Base-by-base conservation (phyloP, 768 basidiomycete genomes). In the Lentinula sp. region DNA sequence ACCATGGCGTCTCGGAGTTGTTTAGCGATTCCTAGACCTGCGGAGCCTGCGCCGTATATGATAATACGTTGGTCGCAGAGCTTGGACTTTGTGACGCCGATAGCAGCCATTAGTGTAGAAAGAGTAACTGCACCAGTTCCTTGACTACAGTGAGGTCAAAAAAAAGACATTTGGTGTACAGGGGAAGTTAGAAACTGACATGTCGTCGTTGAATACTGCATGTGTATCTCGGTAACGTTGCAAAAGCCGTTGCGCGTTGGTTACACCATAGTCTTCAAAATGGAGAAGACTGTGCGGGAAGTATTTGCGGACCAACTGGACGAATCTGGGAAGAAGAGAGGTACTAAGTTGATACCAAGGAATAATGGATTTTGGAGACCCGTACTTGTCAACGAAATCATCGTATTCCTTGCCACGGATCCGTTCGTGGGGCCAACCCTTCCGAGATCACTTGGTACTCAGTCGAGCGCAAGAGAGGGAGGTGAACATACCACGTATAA, bases 201-300 rank as follows among this genome's bases (percentile, higher is more conserved):
- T 88, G 69, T 95, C 92, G 63, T 95, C 93, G 69, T 95, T 95
- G 78, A 94, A 89, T 4, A 85, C 81, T 0, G 86, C 75, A 64
- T 90, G 88, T n/a, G 79, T 71, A 46, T 82, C 77, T 8, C 79
- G 77, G 71, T 90, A 92, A 42, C 76, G 73, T 45, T 85, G 77
- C 41, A 94, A 77, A 1, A 93, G 70, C 16, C 82, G 73, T 61
- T 88, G 83, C 0, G 92, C 91, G 63, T 93, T 93, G 33, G 80
- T 79, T 2, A 90, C 85, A 3, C 91, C 91, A 63, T 93, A 93
- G 66, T 94, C 91, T 68, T 95, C 92, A 59, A 94, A 93, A 69
- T 95, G 92, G 3, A 91, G 74, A 3, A 93, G 77, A 67, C 80
- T 76, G 28, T 79, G 75, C 0, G 88, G 87, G 63, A 82, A 80